These are phyloP conservation scores for Piper betle DNA, from an alignment of 164 flowering plant genomes.

Conservation along the genomic window DNA sequence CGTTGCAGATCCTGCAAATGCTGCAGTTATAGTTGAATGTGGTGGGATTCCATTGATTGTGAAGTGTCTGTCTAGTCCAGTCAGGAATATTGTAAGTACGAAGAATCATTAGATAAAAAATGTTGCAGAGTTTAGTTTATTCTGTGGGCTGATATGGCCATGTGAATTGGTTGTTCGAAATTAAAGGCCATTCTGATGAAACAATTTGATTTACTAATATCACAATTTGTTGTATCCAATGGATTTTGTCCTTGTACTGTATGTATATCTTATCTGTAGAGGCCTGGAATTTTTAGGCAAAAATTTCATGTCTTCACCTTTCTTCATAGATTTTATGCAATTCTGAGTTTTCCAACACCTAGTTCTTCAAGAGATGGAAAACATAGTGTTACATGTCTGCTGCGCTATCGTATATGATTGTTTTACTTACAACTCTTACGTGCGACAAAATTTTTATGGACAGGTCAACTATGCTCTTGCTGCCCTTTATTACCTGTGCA, in stretches of 20 bases:
- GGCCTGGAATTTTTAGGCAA: no score
- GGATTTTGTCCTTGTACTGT: no score
- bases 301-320: no score
- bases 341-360: no score
- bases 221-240: no score
- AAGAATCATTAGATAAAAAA: neutral
- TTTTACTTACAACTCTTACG: neutral
- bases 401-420: neutral
- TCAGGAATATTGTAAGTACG: conserved; percentile 62
- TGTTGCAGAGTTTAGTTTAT: neutral
- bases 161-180: neutral
- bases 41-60: conserved; percentile 67
- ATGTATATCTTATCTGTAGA: no score
- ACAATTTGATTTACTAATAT: no score
- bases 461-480: conserved; percentile 80
- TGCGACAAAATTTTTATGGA: neutral
- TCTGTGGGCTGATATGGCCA: neutral
- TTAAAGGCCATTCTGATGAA: no score
- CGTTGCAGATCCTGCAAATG: conserved; percentile 59
- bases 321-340: no score
- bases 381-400: neutral
- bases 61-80: conserved; percentile 74
- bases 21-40: conserved; percentile 35
- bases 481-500: conserved; percentile 62
- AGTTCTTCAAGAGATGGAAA: neutral